Percentiles rank a stretch among this genome's conserved stretches.
These are phyloP conservation scores for Cryptococcus sp. DNA, from an alignment of 1,284 basidiomycete genomes.

Conservation along the genomic window DNA sequence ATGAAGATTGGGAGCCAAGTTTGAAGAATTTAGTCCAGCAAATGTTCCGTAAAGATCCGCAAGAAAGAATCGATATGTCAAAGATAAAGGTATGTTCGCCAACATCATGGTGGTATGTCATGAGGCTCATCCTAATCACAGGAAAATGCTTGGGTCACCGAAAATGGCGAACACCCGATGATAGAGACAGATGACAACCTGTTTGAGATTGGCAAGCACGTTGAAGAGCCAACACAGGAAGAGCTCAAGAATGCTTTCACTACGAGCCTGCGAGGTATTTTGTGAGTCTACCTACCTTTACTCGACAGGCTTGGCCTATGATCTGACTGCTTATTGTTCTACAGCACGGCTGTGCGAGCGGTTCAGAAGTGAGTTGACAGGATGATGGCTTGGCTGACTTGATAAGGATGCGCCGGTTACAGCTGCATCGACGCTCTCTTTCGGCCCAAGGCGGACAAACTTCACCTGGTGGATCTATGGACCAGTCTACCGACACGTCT, in stretches of 20 bases:
- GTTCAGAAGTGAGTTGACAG: slow-evolving; percentile 45
- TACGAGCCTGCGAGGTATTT: slow-evolving; percentile 39
- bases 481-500: slow-evolving; percentile 23
- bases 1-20: slow-evolving; percentile 45
- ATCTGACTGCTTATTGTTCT: slow-evolving; percentile 4
- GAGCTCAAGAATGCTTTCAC: slow-evolving; percentile 53
- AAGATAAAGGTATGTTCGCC: slow-evolving; percentile 45
- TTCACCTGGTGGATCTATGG: slow-evolving; percentile 9
- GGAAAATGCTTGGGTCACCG: slow-evolving; percentile 55
- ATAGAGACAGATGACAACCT: slow-evolving; percentile 53
- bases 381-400: slow-evolving; percentile 5
- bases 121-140: slow-evolving; percentile 13
- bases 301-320: not conserved
- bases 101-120: not conserved
- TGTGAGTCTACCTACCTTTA: slow-evolving; percentile 33
- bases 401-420: slow-evolving; percentile 28
- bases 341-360: slow-evolving; percentile 51
- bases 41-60: slow-evolving; percentile 54
- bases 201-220: slow-evolving; percentile 49
- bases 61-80: slow-evolving; percentile 45
- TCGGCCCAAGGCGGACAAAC: slow-evolving; percentile 12
- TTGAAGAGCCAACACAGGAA: slow-evolving; percentile 54
- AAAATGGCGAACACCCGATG: slow-evolving; percentile 47
- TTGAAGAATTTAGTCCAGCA: slow-evolving; percentile 48
- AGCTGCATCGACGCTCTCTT: slow-evolving; percentile 26